Conservation (phyloP, 31 red algal species). For the Porphyra umbilicalis region DNA sequence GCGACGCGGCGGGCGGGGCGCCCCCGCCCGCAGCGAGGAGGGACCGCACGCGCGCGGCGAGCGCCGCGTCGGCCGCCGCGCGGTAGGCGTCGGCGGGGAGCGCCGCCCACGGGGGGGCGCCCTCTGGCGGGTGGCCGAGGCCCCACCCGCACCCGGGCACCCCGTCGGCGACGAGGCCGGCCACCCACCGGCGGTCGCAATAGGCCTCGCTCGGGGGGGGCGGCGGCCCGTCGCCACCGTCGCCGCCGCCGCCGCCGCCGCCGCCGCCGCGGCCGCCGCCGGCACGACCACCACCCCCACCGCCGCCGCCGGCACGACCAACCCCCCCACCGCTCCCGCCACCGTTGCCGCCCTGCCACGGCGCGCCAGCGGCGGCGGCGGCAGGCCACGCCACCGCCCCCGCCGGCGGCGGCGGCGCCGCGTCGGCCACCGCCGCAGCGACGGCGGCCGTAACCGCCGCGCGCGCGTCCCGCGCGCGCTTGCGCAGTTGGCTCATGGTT, state of each 20-base stretch:
- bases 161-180: not conserved
- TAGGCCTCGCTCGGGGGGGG: not conserved
- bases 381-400: not conserved
- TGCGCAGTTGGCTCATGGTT: not conserved
- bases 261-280: not conserved
- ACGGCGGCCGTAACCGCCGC: not conserved
- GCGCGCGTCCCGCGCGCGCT: not conserved
- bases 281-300: not conserved
- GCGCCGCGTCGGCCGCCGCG: not conserved
- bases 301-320: not conserved
- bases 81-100: not conserved
- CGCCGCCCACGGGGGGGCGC: not conserved
- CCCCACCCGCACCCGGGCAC: not conserved
- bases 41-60: not conserved
- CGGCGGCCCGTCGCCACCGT: not conserved
- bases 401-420: not conserved
- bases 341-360: not conserved
- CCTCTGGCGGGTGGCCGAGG: not conserved
- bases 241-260: not conserved
- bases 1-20: no score
- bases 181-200: not conserved
- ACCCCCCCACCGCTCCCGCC: not conserved
- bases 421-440: no score
- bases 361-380: not conserved
- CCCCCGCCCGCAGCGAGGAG: not conserved